Evolutionary conservation across 2,329 filamentous ascomycete species (phyloP), one percentile per base, ranked within the genome.

Genomic region (Botrytis paeoniae): DNA sequence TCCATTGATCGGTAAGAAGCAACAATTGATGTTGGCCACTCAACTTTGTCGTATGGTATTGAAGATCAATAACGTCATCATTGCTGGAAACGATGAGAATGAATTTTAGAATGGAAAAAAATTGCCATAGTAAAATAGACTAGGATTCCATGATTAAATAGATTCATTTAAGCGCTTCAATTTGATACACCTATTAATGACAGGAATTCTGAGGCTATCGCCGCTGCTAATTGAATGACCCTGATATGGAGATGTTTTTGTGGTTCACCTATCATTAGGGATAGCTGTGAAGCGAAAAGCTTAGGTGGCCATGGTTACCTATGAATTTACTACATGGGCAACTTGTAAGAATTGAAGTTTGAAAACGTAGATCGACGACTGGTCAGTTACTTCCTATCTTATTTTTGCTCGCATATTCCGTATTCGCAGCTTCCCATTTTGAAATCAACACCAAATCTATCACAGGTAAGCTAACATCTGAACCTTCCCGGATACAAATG

Each of bases 31-130:
- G 85, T 89, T 99, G 77, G 96, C 96, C 45, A 99, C 97, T 70
- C 96, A 99, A 86, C 86, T 99, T 78, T 98, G 96, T 86, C 91
- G 96, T 78, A 98, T 99, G 95, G 95, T 98, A 78, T 88, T 98
- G 78, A 98, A 97, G 90, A 90, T 95, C 82, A 97, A 98, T 87
- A 97, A 97, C 82, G 95, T 98, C 77, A 97, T 98, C 83, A 91
- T 98, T 79, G 90, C 94, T 74, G 95, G 95, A 73, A 90, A 89
- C 76, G 95, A 95, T 78, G 93, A 97, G 76, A 89, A 95, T 77
- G 94, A 97, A 79, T 97, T 92, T 84, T 97, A 92, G 73, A 77
- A 41, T 43, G 25, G 48, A 22, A 22, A 59, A 39, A 59, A 43
- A 57, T 18, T 43, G 41, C 66, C 66, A 60, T 69, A 43, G 66